Base-by-base conservation (phyloP, 1,284 basidiomycete genomes). In the Dichomitus squalens region DNA sequence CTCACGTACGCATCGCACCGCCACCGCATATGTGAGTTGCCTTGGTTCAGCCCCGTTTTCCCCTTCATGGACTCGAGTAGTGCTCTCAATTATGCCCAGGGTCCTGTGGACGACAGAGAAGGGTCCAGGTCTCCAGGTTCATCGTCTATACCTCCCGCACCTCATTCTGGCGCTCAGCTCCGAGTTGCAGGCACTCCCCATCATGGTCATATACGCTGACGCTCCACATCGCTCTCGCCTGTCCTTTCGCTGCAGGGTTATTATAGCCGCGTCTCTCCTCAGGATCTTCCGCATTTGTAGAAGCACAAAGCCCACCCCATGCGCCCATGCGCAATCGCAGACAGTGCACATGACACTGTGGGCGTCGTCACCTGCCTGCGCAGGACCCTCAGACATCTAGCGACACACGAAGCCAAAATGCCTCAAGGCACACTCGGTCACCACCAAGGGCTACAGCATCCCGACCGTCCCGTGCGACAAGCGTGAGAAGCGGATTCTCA, bases 381-480 rank as follows among this genome's bases (percentile, higher is more conserved):
- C 73, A 31, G 69, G 74, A 0, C 74, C 75, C 0, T 74, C 75
- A 3, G 78, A 78, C 9, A 67, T 76, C 36, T 78, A 80, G 64
- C 73, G 77, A 14, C 75, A 76, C 57, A 79, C 79, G 74, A 83
- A 88, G 63, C 86, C 87, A 1, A 92, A 92, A 64, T 78, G 89
- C 7, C 74, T 90, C 34, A 92, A 91, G 70, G 85, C 88, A 47
- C 89, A 92, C 68, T 88, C 87, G 3, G 86, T 92, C 36, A 87
- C 84, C 1, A 85, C 84, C 58, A 89, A 87, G 70, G 87, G 78
- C 68, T 85, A 79, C 64, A 86, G 81, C 66, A 90, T 92, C 52
- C 90, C 90, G 0, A 82, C 82, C 60, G 86, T 92, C 1, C 88
- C 88, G 3, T 79, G 90, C 12, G 87, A 91, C 64, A 84, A 84